Conservation (phyloP, 768 basidiomycete species). For the Lactarius vividus region DNA sequence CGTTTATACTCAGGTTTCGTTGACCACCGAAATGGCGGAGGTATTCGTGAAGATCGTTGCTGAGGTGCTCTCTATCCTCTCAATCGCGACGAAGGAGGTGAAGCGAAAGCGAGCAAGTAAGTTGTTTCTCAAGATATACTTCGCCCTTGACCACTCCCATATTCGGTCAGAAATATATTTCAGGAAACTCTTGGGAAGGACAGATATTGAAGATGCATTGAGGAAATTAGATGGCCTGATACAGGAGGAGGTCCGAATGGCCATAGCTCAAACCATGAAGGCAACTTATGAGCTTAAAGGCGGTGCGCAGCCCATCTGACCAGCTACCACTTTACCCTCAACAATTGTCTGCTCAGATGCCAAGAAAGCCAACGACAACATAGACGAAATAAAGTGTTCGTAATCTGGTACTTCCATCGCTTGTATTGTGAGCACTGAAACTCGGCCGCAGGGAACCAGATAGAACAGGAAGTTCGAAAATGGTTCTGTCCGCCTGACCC, state of each 20-base stretch:
- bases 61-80: not conserved
- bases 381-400: not conserved
- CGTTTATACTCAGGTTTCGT: not conserved
- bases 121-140: not conserved
- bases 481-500: not conserved
- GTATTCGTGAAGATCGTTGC: not conserved
- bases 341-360: not conserved
- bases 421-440: not conserved
- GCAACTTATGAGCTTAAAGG: not conserved
- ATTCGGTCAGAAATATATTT: not conserved
- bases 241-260: not conserved
- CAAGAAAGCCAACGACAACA: not conserved
- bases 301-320: not conserved
- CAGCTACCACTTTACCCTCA: not conserved
- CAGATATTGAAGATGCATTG: not conserved
- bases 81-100: not conserved
- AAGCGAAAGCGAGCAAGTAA: constrained; percentile 1
- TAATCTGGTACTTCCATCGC: not conserved
- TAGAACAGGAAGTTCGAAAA: not conserved
- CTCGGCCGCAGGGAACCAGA: not conserved
- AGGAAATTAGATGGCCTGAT: not conserved
- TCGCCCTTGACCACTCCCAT: not conserved
- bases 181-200: constrained; percentile 6
- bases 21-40: not conserved
- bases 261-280: not conserved